Percentiles rank a stretch among this genome's conserved stretches.
phyloP scores from a whole-genome alignment of 371 early-diverging fungal genomes.

The Saksenaea oblongispora region DNA sequence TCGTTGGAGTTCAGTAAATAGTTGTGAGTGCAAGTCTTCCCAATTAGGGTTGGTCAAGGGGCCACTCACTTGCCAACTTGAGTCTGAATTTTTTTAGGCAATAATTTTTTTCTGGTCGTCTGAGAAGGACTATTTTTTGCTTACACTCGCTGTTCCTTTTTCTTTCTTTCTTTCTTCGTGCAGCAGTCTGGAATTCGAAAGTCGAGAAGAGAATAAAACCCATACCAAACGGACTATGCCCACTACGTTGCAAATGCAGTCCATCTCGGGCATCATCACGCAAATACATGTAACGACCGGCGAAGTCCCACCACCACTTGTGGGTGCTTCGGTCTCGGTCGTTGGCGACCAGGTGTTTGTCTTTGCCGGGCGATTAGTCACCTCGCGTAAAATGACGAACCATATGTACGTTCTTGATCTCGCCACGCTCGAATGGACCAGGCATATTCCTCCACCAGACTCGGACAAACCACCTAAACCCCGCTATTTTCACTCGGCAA shows the following conservation, averaged over 20 bases:
- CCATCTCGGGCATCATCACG: conserved; percentile 70
- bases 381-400: conserved; percentile 69
- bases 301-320: conserved; percentile 77
- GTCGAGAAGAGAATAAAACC: not conserved
- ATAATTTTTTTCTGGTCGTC: conserved; percentile 1
- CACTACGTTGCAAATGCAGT: conserved; percentile 49
- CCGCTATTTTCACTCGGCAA: conserved; percentile 78
- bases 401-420: conserved; percentile 68
- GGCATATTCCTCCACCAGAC: conserved; percentile 42
- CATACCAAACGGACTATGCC: conserved; percentile 13
- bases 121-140: conserved; percentile 1
- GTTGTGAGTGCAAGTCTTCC: conserved; percentile 1
- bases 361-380: conserved; percentile 73
- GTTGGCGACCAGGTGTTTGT: conserved; percentile 65
- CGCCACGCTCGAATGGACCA: conserved; percentile 60
- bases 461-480: conserved; percentile 49
- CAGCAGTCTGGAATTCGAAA: not conserved
- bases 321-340: conserved; percentile 72
- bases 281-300: conserved; percentile 66
- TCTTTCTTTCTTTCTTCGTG: not conserved
- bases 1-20: not conserved
- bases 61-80: conserved; percentile 4
- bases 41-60: conserved; percentile 4
- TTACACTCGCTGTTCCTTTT: not conserved
- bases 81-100: conserved; percentile 8